phyloP scores from a whole-genome alignment of 805 yeast species.

The Zygosaccharomyces kombuchaensis region DNA sequence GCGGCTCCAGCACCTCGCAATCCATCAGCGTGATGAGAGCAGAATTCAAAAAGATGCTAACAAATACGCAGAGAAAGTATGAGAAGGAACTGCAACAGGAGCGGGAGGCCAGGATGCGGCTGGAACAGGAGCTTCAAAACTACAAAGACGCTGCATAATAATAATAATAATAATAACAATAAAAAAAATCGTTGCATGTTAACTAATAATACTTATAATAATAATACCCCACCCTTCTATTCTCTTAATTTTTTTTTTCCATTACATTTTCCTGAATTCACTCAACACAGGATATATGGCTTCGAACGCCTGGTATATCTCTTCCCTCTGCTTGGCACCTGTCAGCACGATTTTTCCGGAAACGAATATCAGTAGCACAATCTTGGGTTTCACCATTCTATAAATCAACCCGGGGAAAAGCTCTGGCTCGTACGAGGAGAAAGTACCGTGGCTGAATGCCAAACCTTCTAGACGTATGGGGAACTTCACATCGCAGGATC shows the following conservation, averaged over 20 bases:
- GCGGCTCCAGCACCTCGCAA: constrained; percentile 26
- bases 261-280: constrained; percentile 78
- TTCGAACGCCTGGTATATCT: constrained; percentile 96
- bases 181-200: constrained; percentile 4
- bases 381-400: constrained; percentile 99
- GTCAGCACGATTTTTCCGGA: constrained; percentile 96
- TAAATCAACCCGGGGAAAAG: constrained; percentile 96
- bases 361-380: constrained; percentile 90
- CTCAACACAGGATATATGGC: constrained; percentile 97
- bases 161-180: constrained; percentile 3
- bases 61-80: constrained; percentile 56
- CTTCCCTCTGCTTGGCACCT: constrained; percentile 98
- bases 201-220: constrained; percentile 1
- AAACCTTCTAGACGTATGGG: constrained; percentile 96
- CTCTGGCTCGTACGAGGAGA: constrained; percentile 98
- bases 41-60: constrained; percentile 64
- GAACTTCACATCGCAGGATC: constrained; percentile 97
- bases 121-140: constrained; percentile 39
- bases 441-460: constrained; percentile 97
- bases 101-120: constrained; percentile 45
- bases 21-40: constrained; percentile 55
- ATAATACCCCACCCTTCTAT: constrained; percentile 3
- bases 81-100: constrained; percentile 57
- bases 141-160: constrained; percentile 7
- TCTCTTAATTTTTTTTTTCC: background rate